Evolutionary conservation across 2,329 filamentous ascomycete species (phyloP).

Genomic region (Fusarium setosum): DNA sequence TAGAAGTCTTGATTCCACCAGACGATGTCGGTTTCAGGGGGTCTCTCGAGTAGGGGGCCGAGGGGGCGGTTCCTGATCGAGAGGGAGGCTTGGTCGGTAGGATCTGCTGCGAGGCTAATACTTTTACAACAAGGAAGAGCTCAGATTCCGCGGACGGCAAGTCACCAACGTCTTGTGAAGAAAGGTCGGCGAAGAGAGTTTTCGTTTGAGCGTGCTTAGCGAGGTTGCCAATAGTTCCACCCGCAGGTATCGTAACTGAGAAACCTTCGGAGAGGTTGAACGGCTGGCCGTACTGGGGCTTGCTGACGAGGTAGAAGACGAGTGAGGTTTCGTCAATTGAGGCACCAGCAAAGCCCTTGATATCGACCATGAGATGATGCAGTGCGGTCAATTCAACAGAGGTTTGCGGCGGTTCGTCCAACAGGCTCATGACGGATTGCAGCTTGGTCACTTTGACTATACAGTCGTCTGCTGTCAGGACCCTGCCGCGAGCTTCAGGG

Average conservation of each 20-base stretch:
- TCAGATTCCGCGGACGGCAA: conserved; percentile 73
- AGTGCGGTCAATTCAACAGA: conserved; percentile 76
- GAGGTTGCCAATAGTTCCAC: conserved; percentile 75
- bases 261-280: conserved; percentile 85
- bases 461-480: conserved; percentile 92
- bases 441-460: conserved; percentile 90
- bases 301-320: conserved; percentile 81
- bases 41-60: conserved; percentile 57
- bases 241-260: conserved; percentile 79
- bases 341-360: conserved; percentile 83
- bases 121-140: conserved; percentile 85
- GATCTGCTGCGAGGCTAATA: conserved; percentile 71
- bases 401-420: conserved; percentile 82
- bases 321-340: conserved; percentile 81
- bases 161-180: conserved; percentile 77
- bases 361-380: conserved; percentile 85
- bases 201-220: conserved; percentile 76
- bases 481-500: conserved; percentile 82
- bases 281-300: conserved; percentile 71
- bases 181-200: conserved; percentile 89
- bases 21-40: conserved; percentile 60
- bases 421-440: conserved; percentile 94
- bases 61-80: conserved; percentile 60
- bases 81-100: conserved; percentile 59
- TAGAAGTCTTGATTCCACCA: conserved; percentile 63